Conservation (phyloP, 257 asterid genomes). For the Solanum bulbocastanum region DNA sequence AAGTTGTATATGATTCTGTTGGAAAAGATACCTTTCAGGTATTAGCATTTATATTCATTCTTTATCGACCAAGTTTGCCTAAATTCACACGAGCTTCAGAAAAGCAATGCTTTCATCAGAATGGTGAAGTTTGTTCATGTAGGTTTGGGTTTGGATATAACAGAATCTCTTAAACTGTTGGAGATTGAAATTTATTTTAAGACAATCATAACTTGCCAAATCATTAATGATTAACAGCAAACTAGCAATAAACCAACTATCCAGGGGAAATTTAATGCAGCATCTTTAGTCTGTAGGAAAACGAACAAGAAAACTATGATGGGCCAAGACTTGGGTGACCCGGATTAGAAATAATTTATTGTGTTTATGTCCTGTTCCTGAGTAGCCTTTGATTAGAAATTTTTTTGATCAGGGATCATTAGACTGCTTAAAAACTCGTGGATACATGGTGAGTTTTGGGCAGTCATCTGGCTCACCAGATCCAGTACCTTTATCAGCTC, state of each 20-base stretch:
- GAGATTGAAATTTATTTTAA: neutral
- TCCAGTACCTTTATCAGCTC: slow-evolving; percentile 60
- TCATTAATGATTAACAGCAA: neutral
- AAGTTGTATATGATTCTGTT: slow-evolving; percentile 95
- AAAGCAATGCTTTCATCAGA: neutral
- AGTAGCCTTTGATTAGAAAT: neutral
- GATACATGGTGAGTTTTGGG: slow-evolving; percentile 86
- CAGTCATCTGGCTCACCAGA: slow-evolving; percentile 86
- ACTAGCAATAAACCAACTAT: neutral
- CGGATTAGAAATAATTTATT: neutral
- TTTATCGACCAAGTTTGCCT: neutral
- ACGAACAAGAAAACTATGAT: neutral
- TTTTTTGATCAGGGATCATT: slow-evolving; percentile 59
- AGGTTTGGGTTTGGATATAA: neutral
- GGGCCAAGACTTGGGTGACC: neutral
- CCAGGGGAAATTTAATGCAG: neutral
- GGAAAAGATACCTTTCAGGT: slow-evolving; percentile 98
- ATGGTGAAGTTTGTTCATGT: neutral
- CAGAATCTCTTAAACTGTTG: slow-evolving; percentile 1
- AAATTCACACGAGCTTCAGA: neutral
- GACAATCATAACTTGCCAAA: neutral
- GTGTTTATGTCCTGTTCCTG: neutral
- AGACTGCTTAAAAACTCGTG: slow-evolving; percentile 74
- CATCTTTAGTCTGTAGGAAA: neutral
- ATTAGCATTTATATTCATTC: neutral